Conservation (phyloP, 2,329 filamentous ascomycete genomes). For the Neospermospora avenae region DNA sequence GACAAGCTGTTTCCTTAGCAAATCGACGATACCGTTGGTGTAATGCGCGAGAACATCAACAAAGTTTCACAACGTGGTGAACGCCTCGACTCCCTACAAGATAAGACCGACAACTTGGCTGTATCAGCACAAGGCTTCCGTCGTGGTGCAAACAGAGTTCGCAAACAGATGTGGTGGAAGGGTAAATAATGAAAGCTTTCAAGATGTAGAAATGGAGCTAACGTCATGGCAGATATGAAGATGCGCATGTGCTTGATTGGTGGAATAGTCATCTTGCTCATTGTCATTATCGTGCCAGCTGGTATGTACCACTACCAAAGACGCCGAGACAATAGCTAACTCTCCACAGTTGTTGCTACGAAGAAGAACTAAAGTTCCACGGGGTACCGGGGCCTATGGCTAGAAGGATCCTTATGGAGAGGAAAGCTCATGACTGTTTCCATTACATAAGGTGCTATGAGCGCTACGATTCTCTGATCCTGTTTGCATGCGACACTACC, state of each 20-base stretch:
- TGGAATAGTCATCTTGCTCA: slow-evolving; percentile 85
- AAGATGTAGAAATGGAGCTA: slow-evolving; percentile 6
- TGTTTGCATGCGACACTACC: slow-evolving; percentile 34
- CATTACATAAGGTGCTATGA: slow-evolving; percentile 20
- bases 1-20: slow-evolving; percentile 55
- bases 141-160: slow-evolving; percentile 90
- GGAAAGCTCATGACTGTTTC: slow-evolving; percentile 6
- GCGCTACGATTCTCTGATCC: slow-evolving; percentile 34
- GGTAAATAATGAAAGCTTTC: slow-evolving; percentile 7
- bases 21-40: slow-evolving; percentile 93
- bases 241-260: slow-evolving; percentile 96
- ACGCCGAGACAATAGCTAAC: slow-evolving; percentile 27
- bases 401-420: not conserved
- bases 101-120: slow-evolving; percentile 93
- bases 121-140: slow-evolving; percentile 93
- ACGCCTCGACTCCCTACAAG: slow-evolving; percentile 80
- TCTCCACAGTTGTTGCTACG: slow-evolving; percentile 41
- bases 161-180: slow-evolving; percentile 99
- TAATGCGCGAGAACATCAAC: slow-evolving; percentile 97
- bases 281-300: slow-evolving; percentile 90
- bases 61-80: slow-evolving; percentile 93
- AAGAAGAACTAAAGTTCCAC: slow-evolving; percentile 40
- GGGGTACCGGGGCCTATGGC: too few species aligned
- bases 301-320: slow-evolving; percentile 54
- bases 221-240: slow-evolving; percentile 73